Conservation (phyloP, 768 basidiomycete genomes). For the Atractiella rhizophila region DNA sequence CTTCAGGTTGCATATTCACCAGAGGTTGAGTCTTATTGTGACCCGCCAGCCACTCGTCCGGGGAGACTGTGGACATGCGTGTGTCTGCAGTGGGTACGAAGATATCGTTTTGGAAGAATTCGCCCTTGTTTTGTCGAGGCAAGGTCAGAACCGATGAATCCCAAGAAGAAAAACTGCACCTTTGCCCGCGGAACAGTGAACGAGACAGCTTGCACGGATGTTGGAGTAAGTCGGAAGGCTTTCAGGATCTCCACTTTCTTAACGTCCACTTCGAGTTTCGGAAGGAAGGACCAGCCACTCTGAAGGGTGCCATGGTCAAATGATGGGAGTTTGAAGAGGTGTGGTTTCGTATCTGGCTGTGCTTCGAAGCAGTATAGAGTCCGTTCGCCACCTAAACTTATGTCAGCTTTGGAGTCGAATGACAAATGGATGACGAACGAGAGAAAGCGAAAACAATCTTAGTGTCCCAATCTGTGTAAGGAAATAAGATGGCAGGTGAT, state of each 20-base stretch:
- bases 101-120: conserved; percentile 25
- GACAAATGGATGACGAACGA: too few relatives aligned
- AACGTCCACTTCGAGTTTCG: conserved; percentile 20
- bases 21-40: conserved; percentile 3
- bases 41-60: conserved; percentile 18
- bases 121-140: conserved; percentile 13
- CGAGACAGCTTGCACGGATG: conserved; percentile 19
- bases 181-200: conserved; percentile 22
- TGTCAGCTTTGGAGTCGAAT: too few relatives aligned
- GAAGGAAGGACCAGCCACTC: conserved; percentile 18
- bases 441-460: conserved; percentile 20
- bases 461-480: conserved; percentile 22
- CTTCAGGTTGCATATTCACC: conserved; percentile 18
- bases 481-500: conserved; percentile 22
- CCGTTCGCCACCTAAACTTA: too few relatives aligned
- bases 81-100: conserved; percentile 19
- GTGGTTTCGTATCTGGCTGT: conserved; percentile 9
- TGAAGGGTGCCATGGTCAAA: conserved; percentile 20
- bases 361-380: conserved; percentile 21
- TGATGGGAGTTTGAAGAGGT: conserved; percentile 18
- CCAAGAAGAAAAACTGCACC: conserved; percentile 11
- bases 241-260: conserved; percentile 20
- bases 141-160: not conserved
- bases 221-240: conserved; percentile 19
- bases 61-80: conserved; percentile 7